phyloP scores from a whole-genome alignment of 768 basidiomycete genomes.

The Pleurotus giganteus region DNA sequence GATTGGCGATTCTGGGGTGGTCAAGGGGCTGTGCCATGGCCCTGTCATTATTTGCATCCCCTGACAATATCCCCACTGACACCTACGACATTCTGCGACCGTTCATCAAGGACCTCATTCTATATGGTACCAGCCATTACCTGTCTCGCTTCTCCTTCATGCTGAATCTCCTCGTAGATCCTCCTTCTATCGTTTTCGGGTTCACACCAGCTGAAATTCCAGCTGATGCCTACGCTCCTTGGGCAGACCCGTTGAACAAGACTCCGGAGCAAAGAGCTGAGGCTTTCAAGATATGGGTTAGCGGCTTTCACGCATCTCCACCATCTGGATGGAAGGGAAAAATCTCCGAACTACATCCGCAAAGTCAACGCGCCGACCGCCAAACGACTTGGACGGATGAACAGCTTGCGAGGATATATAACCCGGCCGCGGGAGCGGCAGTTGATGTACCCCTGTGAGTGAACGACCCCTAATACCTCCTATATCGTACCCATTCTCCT shows the following conservation, averaged over 20 bases:
- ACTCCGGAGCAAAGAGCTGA: not conserved
- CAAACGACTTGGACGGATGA: no score
- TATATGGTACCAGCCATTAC: no score
- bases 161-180: no score
- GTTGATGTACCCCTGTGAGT: no score
- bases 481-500: no score
- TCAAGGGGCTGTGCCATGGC: slow-evolving; percentile 14
- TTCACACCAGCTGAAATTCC: slow-evolving; percentile 13
- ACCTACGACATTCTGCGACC: slow-evolving; percentile 3
- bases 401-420: no score
- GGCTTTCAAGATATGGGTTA: slow-evolving; percentile 1
- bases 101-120: slow-evolving; percentile 14
- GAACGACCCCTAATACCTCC: no score
- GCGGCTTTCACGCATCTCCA: not conserved
- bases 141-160: no score
- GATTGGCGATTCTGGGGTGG: slow-evolving; percentile 20
- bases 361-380: not conserved
- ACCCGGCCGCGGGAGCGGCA: no score
- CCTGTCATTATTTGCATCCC: slow-evolving; percentile 10
- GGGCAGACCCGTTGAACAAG: slow-evolving; percentile 4
- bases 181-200: no score
- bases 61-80: not conserved
- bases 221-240: slow-evolving; percentile 9
- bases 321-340: not conserved
- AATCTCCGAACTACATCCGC: slow-evolving; percentile 3